Percentiles rank a stretch among this genome's conserved stretches.
These are phyloP conservation scores for Epicoccum sorghinum DNA, from an alignment of 2,329 filamentous ascomycete species.

Conservation along the genomic window DNA sequence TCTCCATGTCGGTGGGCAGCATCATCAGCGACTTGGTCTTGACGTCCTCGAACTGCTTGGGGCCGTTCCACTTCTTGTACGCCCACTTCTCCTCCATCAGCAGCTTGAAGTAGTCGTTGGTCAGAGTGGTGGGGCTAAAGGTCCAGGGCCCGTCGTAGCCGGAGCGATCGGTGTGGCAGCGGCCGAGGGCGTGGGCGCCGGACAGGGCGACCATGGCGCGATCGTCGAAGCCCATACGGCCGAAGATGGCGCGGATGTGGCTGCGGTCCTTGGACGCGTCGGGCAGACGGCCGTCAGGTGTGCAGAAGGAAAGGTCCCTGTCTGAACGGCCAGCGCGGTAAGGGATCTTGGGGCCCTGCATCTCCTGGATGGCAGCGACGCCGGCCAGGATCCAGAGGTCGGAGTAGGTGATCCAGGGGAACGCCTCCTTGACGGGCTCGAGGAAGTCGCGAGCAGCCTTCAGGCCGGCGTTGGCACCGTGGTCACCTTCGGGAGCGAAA, in stretches of 20 bases:
- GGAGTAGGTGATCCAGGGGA: constrained; percentile 95
- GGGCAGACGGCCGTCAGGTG: constrained; percentile 88
- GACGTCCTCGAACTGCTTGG: constrained; percentile 89
- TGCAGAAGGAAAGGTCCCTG: constrained; percentile 81
- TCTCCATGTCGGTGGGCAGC: constrained; percentile 88
- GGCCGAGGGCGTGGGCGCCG: constrained; percentile 82
- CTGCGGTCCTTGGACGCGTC: constrained; percentile 76
- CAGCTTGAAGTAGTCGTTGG: constrained; percentile 93
- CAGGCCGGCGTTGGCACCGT: constrained; percentile 93
- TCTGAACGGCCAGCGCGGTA: constrained; percentile 88
- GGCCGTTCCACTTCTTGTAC: constrained; percentile 96
- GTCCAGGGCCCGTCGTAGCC: constrained; percentile 86
- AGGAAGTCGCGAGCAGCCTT: constrained; percentile 88
- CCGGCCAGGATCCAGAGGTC: constrained; percentile 95
- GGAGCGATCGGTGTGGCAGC: constrained; percentile 86
- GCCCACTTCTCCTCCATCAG: constrained; percentile 92
- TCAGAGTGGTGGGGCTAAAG: constrained; percentile 80
- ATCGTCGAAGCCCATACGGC: constrained; percentile 97
- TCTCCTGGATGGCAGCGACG: constrained; percentile 88
- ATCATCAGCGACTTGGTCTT: constrained; percentile 92
- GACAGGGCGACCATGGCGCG: constrained; percentile 91
- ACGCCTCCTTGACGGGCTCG: constrained; percentile 84
- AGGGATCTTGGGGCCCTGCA: constrained; percentile 85
- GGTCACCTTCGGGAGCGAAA: constrained; percentile 84
- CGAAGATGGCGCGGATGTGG: constrained; percentile 91